Conservation (phyloP, 1,139 yeast genomes). For the Diutina rugosa region DNA sequence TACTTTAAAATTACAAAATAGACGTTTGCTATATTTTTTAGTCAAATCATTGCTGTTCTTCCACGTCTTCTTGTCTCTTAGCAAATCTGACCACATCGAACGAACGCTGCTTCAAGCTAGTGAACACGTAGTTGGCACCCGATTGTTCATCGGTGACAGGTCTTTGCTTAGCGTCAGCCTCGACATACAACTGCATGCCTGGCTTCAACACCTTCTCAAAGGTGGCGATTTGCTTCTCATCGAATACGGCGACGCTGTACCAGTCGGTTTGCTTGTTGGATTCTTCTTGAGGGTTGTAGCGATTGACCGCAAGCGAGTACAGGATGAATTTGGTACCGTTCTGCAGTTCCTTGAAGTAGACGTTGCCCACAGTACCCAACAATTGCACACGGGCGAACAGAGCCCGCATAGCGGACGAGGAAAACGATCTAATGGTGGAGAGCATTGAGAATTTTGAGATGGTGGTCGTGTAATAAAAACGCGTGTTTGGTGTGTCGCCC, state of each 20-base stretch:
- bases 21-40: not conserved
- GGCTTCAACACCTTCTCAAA: slow-evolving; percentile 28
- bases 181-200: slow-evolving; percentile 30
- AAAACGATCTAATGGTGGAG: slow-evolving; percentile 19
- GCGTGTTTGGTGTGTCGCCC: not conserved
- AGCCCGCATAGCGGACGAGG: slow-evolving; percentile 17
- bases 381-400: slow-evolving; percentile 31
- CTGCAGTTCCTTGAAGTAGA: slow-evolving; percentile 24
- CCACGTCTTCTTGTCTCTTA: slow-evolving; percentile 10
- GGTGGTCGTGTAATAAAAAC: not conserved
- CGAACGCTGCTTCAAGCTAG: slow-evolving; percentile 22
- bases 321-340: slow-evolving; percentile 25
- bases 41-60: not conserved
- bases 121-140: slow-evolving; percentile 17
- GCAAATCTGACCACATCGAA: slow-evolving; percentile 30
- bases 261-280: slow-evolving; percentile 22
- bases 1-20: not conserved
- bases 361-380: slow-evolving; percentile 29
- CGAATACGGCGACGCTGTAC: slow-evolving; percentile 30
- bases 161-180: slow-evolving; percentile 26
- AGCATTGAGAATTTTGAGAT: slow-evolving; percentile 4
- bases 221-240: slow-evolving; percentile 23
- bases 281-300: slow-evolving; percentile 17
- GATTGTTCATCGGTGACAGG: slow-evolving; percentile 21
- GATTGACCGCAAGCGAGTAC: slow-evolving; percentile 33